phyloP scores from a whole-genome alignment of 2,329 filamentous ascomycete species.

The Cladophialophora bantiana region DNA sequence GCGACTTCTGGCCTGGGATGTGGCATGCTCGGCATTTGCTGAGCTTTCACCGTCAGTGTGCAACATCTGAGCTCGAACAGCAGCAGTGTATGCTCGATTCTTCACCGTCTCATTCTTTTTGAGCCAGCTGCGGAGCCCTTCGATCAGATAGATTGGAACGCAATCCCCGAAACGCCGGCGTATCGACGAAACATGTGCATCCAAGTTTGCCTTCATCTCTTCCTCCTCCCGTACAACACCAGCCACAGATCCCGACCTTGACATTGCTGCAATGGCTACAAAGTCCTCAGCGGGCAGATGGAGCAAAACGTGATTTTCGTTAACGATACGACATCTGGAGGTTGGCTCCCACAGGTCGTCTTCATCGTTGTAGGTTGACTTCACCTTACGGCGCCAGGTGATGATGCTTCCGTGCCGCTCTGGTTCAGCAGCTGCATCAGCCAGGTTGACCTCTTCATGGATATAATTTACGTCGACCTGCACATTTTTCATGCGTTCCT shows the following conservation, averaged over 20 bases:
- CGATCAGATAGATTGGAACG: slow-evolving; percentile 72
- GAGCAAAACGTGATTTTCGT: slow-evolving; percentile 69
- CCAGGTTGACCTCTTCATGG: slow-evolving; percentile 36
- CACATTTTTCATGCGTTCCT: slow-evolving; percentile 52
- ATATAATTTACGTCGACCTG: slow-evolving; percentile 51
- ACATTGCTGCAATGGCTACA: slow-evolving; percentile 60
- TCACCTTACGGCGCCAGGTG: slow-evolving; percentile 73
- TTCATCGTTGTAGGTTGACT: slow-evolving; percentile 67
- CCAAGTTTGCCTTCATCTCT: slow-evolving; percentile 59
- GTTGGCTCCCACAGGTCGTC: slow-evolving; percentile 71
- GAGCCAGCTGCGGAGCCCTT: slow-evolving; percentile 71
- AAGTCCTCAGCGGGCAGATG: slow-evolving; percentile 70
- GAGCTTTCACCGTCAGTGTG: slow-evolving; percentile 37
- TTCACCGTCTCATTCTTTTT: slow-evolving; percentile 71
- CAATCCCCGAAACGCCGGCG: slow-evolving; percentile 61
- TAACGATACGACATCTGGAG: slow-evolving; percentile 49
- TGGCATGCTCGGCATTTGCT: slow-evolving; percentile 21
- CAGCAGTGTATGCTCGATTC: slow-evolving; percentile 72
- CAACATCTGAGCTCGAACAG: slow-evolving; percentile 62
- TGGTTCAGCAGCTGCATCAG: slow-evolving; percentile 49
- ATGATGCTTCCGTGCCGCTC: slow-evolving; percentile 55
- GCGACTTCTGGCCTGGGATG: slow-evolving; percentile 30
- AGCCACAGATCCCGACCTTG: slow-evolving; percentile 39
- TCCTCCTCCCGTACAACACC: slow-evolving; percentile 39
- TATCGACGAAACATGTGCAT: slow-evolving; percentile 65